Evolutionary conservation across 306 rosid genomes (phyloP), one percentile per base, ranked within the genome.

Genomic region (Prunus dulcis): DNA sequence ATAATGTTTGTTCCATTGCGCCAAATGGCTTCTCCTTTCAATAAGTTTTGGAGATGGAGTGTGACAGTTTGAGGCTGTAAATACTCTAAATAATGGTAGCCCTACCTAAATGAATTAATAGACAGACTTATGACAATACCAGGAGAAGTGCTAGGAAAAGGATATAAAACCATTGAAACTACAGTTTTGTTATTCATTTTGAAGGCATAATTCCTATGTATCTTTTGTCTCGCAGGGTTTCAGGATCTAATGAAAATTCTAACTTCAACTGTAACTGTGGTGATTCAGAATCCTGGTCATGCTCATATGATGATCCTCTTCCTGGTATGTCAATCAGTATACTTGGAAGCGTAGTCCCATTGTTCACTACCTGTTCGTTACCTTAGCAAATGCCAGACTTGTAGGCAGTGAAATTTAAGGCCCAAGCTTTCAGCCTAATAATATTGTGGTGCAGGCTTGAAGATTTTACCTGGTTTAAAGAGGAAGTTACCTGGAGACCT

Each of bases 231-330:
- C 83, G 75, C 90, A 96, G 99, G 78, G 71, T 72, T 64, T 87
- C 86, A 3, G 98, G 91, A 79, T 78, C 86, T 72, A 83, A 82
- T 57, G 82, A 79, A 60, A 85, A 75, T 71, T 69, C 84, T 65
- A 82, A 72, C 82, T 77, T 82, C 49, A 73, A 12, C 45, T 91
- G 94, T 65, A 90, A 81, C 60, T 91, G 97, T 77, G 90, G 93
- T 64, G 93, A 85, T 74, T 79, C 90, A 17, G 93, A 96, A 83
- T 84, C 93, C 22, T 81, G 74, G 77, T 80, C 88, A n/a, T 81
- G 85, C 60, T 23, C 56, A 64, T 61, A 69, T 62, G 93, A 90
- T 75, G 94, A 91, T 63, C 72, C 85, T 65, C 87, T 82, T 78
- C 89, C 93, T 49, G 93, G 99, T 96, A 53, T 77, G 87, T 78